phyloP scores from a whole-genome alignment of 2,329 filamentous ascomycete species.

The Amphichorda felina region DNA sequence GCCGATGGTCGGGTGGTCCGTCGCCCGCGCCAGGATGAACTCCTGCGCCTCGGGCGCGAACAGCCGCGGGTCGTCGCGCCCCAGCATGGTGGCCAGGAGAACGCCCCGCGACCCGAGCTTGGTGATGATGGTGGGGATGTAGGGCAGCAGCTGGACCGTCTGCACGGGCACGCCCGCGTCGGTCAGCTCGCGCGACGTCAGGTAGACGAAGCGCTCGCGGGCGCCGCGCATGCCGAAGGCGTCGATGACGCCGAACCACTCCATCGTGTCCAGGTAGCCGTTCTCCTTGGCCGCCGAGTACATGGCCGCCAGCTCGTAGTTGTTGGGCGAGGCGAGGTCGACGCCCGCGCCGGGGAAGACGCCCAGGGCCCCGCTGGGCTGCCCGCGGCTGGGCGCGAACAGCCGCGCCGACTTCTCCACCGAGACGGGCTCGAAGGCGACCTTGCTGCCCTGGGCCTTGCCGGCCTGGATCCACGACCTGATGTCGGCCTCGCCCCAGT shows the following conservation, averaged over 20 bases:
- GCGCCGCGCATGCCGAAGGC: slow-evolving; percentile 66
- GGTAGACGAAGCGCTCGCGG: slow-evolving; percentile 55
- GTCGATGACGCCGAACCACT: slow-evolving; percentile 76
- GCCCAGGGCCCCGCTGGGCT: slow-evolving; percentile 6
- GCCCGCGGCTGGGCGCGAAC: slow-evolving; percentile 36
- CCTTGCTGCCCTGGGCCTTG: slow-evolving; percentile 39
- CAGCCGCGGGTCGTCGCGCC: slow-evolving; percentile 55
- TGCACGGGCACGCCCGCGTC: slow-evolving; percentile 77
- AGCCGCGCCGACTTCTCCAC: slow-evolving; percentile 62
- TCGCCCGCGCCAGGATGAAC: slow-evolving; percentile 58
- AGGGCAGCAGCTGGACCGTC: slow-evolving; percentile 74
- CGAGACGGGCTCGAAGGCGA: slow-evolving; percentile 86
- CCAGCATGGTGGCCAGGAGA: slow-evolving; percentile 61
- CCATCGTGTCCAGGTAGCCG: slow-evolving; percentile 54
- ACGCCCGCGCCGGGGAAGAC: slow-evolving; percentile 53
- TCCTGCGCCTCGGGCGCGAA: slow-evolving; percentile 47
- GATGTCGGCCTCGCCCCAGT: slow-evolving; percentile 62
- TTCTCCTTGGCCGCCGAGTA: slow-evolving; percentile 55
- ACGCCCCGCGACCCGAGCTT: slow-evolving; percentile 72
- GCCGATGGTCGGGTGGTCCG: slow-evolving; percentile 42
- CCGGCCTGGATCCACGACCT: slow-evolving; percentile 55
- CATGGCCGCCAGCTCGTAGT: slow-evolving; percentile 70
- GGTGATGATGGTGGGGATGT: slow-evolving; percentile 72
- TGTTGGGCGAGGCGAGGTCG: slow-evolving; percentile 72
- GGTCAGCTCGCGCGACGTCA: slow-evolving; percentile 57